phyloP scores from a whole-genome alignment of 352 stramenopile species.

The Pythium brachiatum region DNA sequence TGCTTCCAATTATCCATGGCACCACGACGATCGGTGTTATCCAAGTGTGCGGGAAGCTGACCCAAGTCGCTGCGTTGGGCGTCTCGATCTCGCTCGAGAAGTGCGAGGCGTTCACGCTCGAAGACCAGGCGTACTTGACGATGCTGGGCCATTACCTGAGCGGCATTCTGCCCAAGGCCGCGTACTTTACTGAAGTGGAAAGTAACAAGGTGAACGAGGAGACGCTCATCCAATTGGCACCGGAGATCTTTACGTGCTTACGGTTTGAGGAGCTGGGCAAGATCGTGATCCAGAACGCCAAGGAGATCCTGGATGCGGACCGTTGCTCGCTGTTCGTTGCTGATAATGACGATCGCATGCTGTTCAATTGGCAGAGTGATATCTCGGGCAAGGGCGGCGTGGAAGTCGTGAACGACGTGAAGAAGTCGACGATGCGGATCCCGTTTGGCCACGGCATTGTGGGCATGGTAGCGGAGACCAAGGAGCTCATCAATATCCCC shows the following conservation, averaged over 20 bases:
- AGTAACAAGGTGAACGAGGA: constrained; percentile 83
- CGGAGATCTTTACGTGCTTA: constrained; percentile 78
- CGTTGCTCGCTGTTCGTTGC: constrained; percentile 76
- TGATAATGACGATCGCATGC: constrained; percentile 42
- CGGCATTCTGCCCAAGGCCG: constrained; percentile 62
- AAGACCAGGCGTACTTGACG: constrained; percentile 55
- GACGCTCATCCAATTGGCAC: constrained; percentile 64
- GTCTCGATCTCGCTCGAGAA: constrained; percentile 62
- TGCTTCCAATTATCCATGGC: constrained; percentile 50
- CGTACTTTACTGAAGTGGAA: constrained; percentile 78
- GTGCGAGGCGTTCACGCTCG: constrained; percentile 48
- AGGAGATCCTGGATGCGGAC: constrained; percentile 68
- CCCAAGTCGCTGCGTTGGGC: constrained; percentile 53
- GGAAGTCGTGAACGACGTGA: constrained; percentile 43
- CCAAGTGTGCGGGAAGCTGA: constrained; percentile 63
- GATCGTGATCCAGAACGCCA: constrained; percentile 76
- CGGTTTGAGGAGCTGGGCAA: constrained; percentile 78
- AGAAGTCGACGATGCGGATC: constrained; percentile 51
- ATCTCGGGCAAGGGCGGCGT: constrained; percentile 55
- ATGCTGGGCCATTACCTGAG: constrained; percentile 60
- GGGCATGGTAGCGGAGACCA: constrained; percentile 63
- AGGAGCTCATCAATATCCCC: constrained; percentile 59
- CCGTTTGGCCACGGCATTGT: constrained; percentile 77
- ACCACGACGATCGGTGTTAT: constrained; percentile 44
- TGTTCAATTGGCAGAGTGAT: constrained; percentile 76